Evolutionary conservation across 1,139 yeast genomes (phyloP).

Genomic region (Taphrina betulina): DNA sequence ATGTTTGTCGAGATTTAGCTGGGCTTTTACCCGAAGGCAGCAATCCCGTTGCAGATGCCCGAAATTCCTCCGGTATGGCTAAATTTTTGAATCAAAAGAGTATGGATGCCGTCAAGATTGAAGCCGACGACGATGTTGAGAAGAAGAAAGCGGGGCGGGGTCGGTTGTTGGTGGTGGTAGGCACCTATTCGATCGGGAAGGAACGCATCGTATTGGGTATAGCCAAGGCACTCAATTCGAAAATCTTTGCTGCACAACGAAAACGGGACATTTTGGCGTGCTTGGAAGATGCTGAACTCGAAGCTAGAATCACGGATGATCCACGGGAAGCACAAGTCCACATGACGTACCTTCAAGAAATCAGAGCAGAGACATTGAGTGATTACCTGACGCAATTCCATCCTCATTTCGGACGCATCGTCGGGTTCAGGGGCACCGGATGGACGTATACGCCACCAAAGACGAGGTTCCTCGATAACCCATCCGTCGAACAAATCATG

Average conservation of each 20-base stretch:
- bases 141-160: constrained; percentile 46
- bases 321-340: constrained; percentile 62
- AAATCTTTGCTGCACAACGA: constrained; percentile 53
- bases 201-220: constrained; percentile 71
- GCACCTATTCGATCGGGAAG: constrained; percentile 89
- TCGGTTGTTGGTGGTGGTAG: constrained; percentile 66
- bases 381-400: constrained; percentile 56
- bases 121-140: not conserved
- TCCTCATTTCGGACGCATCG: constrained; percentile 54
- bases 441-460: constrained; percentile 59
- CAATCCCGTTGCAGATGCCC: constrained; percentile 27
- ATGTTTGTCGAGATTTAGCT: constrained; percentile 48
- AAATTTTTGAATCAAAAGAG: constrained; percentile 16
- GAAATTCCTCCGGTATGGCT: constrained; percentile 12
- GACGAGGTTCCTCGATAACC: constrained; percentile 37
- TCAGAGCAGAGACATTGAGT: constrained; percentile 45
- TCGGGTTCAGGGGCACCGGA: constrained; percentile 79
- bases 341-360: constrained; percentile 61
- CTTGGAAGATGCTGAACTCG: constrained; percentile 47
- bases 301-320: constrained; percentile 47
- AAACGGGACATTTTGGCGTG: constrained; percentile 52
- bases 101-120: not conserved
- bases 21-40: constrained; percentile 42
- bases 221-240: constrained; percentile 57
- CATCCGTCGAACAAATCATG: constrained; percentile 36